These are phyloP conservation scores for Coemansia sp. DNA, from an alignment of 192 early-diverging fungal species.

Conservation along the genomic window DNA sequence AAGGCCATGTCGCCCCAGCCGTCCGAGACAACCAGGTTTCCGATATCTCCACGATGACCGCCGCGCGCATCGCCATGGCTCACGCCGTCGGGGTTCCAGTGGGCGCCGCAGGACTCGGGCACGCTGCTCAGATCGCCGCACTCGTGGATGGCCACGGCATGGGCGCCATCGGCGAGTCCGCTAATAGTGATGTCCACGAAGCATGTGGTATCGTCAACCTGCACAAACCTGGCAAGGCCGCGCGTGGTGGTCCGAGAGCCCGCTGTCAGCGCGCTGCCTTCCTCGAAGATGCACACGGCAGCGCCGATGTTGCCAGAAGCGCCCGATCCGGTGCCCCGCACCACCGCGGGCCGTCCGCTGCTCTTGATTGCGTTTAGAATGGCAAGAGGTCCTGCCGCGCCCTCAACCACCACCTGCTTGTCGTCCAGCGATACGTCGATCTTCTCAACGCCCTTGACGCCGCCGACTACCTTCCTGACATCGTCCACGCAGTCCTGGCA, in stretches of 20 bases:
- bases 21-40: conserved; percentile 65
- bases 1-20: conserved; percentile 76
- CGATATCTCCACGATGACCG: conserved; percentile 63
- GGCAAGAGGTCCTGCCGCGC: conserved; percentile 54
- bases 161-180: conserved; percentile 62
- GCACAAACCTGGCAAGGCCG: conserved; percentile 81
- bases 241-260: conserved; percentile 12
- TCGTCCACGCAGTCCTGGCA: conserved; percentile 77
- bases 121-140: conserved; percentile 69
- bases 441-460: conserved; percentile 60
- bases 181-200: conserved; percentile 82
- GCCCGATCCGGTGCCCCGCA: conserved; percentile 74
- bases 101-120: conserved; percentile 46
- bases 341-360: conserved; percentile 74
- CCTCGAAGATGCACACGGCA: conserved; percentile 90
- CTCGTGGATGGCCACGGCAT: conserved; percentile 77
- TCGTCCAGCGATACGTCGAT: conserved; percentile 67
- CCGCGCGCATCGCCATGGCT: conserved; percentile 30
- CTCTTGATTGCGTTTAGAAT: conserved; percentile 65
- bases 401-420: conserved; percentile 76
- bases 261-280: conserved; percentile 28
- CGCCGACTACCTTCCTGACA: conserved; percentile 60
- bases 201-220: conserved; percentile 67
- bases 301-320: conserved; percentile 66
- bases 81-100: conserved; percentile 31